Evolutionary conservation across 2,329 filamentous ascomycete genomes (phyloP), one percentile per base, ranked within the genome.

Genomic region (Helotiales sp.): DNA sequence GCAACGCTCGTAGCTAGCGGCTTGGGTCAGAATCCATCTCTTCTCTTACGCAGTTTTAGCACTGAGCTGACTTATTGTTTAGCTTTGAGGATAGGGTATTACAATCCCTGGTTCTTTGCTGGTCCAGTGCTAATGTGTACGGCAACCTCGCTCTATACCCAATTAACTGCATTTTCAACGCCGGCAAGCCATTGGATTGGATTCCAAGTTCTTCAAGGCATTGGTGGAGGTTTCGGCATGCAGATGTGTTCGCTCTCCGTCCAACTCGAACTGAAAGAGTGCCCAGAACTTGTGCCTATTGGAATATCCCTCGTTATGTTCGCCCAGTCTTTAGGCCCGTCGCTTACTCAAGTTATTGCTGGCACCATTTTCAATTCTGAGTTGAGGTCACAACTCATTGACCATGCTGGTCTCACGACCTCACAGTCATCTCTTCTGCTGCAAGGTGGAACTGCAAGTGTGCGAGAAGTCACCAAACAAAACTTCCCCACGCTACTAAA

Each of bases 231-330:
- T 17, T 44, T 63, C 15, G 57, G 44, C 0, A 57, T 60, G 36
- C 66, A 68, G 40, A 62, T 70, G 61, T 63, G 69, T 4, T 48
- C 72, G 4, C 64, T 72, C 3, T 74, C 71, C 9, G 60, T 73
- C 6, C 74, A 76, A 63, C 65, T 65, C 13, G 59, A 64, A 1
- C 66, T 75, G 3, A 52, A 61, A 1, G n/a, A n/a, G n/a, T n/a
- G n/a, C n/a, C 54, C 62, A 5, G 42, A 58, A 1, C 62, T 72
- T 40, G 64, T 74, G n/a, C 63, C 75, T 1, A 57, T 72, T 22
- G 68, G 67, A 2, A 69, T 68, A 17, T 67, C 74, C 2, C 61
- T 71, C 12, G 55, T 75, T 1, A 65, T 75, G 29, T 76, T 76
- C 60, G 54, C 62, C 19, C 70, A 72, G 30, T 64, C 62, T 33